Base-by-base conservation (phyloP, 108 stramenopile genomes). In the Skeletonema grethae region DNA sequence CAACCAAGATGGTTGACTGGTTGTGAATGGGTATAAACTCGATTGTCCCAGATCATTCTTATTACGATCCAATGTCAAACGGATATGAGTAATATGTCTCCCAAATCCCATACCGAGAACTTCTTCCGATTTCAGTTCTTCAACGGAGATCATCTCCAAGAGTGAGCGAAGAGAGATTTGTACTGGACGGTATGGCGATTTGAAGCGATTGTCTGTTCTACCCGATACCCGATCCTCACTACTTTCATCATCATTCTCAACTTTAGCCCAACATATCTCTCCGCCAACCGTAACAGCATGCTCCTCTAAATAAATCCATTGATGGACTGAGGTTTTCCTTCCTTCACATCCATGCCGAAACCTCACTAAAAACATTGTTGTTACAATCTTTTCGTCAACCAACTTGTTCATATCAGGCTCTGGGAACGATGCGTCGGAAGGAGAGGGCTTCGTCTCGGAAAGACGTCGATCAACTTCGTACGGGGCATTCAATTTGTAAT, bases 241-340 rank as follows among this genome's bases (percentile, higher is more conserved):
- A 55, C 24, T 9, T 5, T 50, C 7, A 7, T 55, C 45, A 55
- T 56, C 48, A 15, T 5, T 29, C 18, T 29, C 61, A 10, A 77
- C 38, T 31, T 67, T 65, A 18, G 75, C 80, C 80, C 80, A 82
- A 45, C 75, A 72, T 55, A 82, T 63, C 32, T 82, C 75, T 4
- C 63, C 57, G 10, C 80, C 80, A 18, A 82, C 35, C 32, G 36
- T 48, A 20, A 76, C 53, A 20, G 80, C 63, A 50, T 82, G 80
- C 39, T 82, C 80, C 36, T 82, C 80, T 18, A 82, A 60, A 57
- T 72, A 82, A 12, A 82, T 65, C 80, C 80, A 82, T 72, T 82
- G 57, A 29, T 82, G 80, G 39, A 82, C 62, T 24, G 70, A 57
- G 24, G 65, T 63, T 30, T 77, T 82, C 67, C 80, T 76, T 46